Conservation (phyloP, 176 grass and related monocot genomes). For the Bonia amplexicaulis region DNA sequence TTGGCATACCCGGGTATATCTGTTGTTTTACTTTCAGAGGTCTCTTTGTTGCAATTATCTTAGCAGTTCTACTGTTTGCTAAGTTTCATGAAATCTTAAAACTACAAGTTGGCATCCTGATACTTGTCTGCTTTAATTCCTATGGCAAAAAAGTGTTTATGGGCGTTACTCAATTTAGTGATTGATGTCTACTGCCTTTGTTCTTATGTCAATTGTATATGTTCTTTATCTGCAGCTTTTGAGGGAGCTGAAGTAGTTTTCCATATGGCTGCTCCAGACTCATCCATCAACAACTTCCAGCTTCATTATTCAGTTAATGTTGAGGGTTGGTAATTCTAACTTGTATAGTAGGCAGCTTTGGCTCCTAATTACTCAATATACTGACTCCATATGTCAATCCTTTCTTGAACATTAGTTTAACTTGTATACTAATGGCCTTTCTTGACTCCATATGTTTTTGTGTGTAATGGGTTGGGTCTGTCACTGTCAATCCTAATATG, state of each 20-base stretch:
- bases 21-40: neutral
- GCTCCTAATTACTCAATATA: neutral
- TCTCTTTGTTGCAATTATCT: neutral
- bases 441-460: too few relatives aligned
- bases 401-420: too few relatives aligned
- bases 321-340: constrained; percentile 56
- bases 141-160: neutral
- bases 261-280: constrained; percentile 99
- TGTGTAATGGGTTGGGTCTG: too few relatives aligned
- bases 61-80: neutral
- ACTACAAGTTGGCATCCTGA: neutral
- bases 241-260: constrained; percentile 84
- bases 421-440: too few relatives aligned
- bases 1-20: neutral
- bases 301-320: constrained; percentile 99
- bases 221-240: constrained; percentile 58
- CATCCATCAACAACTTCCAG: constrained; percentile 94
- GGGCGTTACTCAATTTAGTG: neutral
- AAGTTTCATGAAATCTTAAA: neutral
- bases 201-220: constrained; percentile 7
- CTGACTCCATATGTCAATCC: too few relatives aligned
- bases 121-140: neutral
- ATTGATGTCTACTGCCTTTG: neutral
- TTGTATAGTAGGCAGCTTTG: constrained; percentile 12
- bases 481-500: too few relatives aligned